Conservation (phyloP, 2,329 filamentous ascomycete species). For the Knoxdaviesia proteae region DNA sequence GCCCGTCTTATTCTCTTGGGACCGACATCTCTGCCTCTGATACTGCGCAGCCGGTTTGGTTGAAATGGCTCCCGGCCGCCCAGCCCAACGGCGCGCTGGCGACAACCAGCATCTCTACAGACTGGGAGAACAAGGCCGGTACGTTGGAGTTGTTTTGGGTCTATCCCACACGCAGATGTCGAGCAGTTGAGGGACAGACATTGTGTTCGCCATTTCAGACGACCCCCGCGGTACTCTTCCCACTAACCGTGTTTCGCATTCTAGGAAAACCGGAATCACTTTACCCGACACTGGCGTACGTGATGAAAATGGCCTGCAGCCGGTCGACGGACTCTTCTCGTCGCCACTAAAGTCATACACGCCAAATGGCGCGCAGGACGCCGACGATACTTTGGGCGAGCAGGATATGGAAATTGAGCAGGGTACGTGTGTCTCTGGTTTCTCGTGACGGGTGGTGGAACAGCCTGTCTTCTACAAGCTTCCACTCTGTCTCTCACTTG, state of each 20-base stretch:
- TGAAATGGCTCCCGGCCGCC: slow-evolving; percentile 1
- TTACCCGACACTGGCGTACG: slow-evolving; percentile 58
- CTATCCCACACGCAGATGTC: no score
- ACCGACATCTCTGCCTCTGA: no score
- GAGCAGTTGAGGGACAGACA: no score
- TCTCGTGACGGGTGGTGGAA: no score
- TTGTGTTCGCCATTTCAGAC: no score
- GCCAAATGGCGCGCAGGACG: slow-evolving; percentile 8
- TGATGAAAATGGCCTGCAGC: slow-evolving; percentile 84
- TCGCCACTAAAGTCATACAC: slow-evolving; percentile 43
- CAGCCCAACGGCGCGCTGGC: not conserved
- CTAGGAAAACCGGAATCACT: slow-evolving; percentile 74
- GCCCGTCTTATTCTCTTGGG: no score
- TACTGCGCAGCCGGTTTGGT: no score
- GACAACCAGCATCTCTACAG: slow-evolving; percentile 6
- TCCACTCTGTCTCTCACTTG: not conserved
- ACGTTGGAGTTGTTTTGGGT: slow-evolving; percentile 5
- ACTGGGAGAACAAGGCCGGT: slow-evolving; percentile 18
- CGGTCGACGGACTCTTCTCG: slow-evolving; percentile 71
- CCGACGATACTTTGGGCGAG: slow-evolving; percentile 15
- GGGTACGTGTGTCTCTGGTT: not conserved
- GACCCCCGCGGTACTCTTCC: no score
- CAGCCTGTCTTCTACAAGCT: not conserved
- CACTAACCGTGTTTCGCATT: not conserved
- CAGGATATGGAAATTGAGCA: slow-evolving; percentile 30